Base-by-base conservation (phyloP, 139 green algal species). In the Nannochloris sp. region DNA sequence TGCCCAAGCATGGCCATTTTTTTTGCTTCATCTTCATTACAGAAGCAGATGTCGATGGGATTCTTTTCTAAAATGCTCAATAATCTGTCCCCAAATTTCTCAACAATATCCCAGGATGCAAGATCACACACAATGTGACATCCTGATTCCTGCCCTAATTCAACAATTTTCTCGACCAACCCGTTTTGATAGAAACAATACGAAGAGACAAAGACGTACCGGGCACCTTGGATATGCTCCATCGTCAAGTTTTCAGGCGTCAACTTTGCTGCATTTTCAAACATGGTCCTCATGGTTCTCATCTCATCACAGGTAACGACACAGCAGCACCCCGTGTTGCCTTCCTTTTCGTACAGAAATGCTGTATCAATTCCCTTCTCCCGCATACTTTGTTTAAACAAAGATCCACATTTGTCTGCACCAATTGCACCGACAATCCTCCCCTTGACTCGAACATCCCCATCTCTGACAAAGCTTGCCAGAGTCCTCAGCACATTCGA, bases 101-200 rank as follows among this genome's bases (percentile, higher is more conserved):
- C 59, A n/a, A 89, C 78, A 10, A 90, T 62, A 63, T 90, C 83
- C 55, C 84, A 90, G n/a, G 67, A 79, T 2, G 74, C 82, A 53
- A 90, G 63, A 56, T 90, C 82, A 49, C 89, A 56, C 0, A 79
- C 77, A 25, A 89, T 71, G 9, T 59, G 66, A 23, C 48, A 55
- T 13, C 75, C 72, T 2, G 57, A 77, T 2, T 31, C 16, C 3
- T 25, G 26, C 0, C 78, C 78, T 44, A 81, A 53, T 33, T 82
- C 56, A 5, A 80, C 16, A 2, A 63, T 64, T 29, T 51, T 45
- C 50, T 83, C 62, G 29, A 85, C 49, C 49, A 85, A 56, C 10
- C 49, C 49, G 2, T 28, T 14, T 45, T 25, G 57, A 62, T 89
- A 89, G 3, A 85, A 71, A 25, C 58, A 67, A 63, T 89, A 85